Percentiles rank a stretch among this genome's conserved stretches.
phyloP scores from a whole-genome alignment of 163 green algal species.

The Chlorella variabilis region DNA sequence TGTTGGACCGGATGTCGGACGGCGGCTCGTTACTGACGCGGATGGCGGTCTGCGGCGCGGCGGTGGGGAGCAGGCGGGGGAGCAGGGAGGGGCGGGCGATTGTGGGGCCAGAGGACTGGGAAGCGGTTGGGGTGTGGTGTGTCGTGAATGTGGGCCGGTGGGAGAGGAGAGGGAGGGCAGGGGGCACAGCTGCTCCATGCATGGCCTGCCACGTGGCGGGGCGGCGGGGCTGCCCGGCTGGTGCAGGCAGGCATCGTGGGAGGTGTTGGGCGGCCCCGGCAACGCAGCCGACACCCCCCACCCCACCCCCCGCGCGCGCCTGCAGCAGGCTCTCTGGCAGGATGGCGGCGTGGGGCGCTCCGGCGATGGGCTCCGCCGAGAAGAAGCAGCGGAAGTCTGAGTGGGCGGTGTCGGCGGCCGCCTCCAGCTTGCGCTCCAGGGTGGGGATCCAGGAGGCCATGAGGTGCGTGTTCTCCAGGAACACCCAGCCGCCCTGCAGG shows the following conservation, averaged over 20 bases:
- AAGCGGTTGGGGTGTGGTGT: too few species aligned
- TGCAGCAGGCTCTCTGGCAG: conserved; percentile 86
- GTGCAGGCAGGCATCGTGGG: too few species aligned
- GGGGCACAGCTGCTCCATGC: too few species aligned
- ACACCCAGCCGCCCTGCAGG: conserved; percentile 82
- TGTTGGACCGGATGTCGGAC: conserved; percentile 90
- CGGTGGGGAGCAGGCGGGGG: neutral
- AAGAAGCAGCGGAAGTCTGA: conserved; percentile 92
- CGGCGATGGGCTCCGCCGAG: conserved; percentile 88
- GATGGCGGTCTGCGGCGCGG: conserved; percentile 77
- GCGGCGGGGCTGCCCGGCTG: too few species aligned
- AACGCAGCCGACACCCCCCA: neutral
- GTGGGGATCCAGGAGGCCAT: conserved; percentile 88
- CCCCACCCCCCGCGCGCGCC: too few species aligned
- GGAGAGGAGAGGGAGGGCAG: too few species aligned
- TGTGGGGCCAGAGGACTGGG: too few species aligned
- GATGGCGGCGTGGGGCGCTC: conserved; percentile 86
- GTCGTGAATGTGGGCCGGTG: too few species aligned
- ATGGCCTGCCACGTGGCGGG: too few species aligned
- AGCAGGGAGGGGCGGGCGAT: neutral
- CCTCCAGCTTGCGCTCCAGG: conserved; percentile 89
- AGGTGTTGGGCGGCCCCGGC: too few species aligned
- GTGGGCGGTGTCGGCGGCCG: conserved; percentile 83
- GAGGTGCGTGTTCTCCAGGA: conserved; percentile 93
- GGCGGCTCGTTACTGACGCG: conserved; percentile 90